These are phyloP conservation scores for Colletotrichum gigasporum DNA, from an alignment of 2,329 filamentous ascomycete species.

Conservation along the genomic window DNA sequence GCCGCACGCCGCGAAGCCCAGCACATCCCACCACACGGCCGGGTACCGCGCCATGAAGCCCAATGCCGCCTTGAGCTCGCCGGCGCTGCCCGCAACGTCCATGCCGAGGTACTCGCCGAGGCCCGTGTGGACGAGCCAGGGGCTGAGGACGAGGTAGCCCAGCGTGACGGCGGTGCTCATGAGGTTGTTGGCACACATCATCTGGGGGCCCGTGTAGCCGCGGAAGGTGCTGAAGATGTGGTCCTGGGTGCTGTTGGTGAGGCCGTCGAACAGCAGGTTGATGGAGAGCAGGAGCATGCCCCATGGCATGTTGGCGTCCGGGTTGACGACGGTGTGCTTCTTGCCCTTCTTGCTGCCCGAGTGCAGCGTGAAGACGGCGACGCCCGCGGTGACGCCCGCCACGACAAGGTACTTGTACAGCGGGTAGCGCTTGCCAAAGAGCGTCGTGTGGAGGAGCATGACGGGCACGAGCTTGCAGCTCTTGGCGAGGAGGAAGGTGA, in stretches of 20 bases:
- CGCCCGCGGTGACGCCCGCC: constrained; percentile 87
- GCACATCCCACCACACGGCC: constrained; percentile 83
- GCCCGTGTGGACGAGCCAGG: constrained; percentile 77
- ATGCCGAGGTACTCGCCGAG: constrained; percentile 73
- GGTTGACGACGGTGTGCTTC: constrained; percentile 50
- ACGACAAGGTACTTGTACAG: constrained; percentile 98
- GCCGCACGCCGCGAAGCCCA: constrained; percentile 90
- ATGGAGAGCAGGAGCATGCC: constrained; percentile 85
- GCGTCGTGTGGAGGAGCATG: constrained; percentile 93
- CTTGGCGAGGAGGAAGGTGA: constrained; percentile 97
- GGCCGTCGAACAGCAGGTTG: constrained; percentile 93
- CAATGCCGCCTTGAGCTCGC: constrained; percentile 82
- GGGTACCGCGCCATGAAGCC: constrained; percentile 85
- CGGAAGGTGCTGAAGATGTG: constrained; percentile 86
- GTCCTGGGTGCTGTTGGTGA: constrained; percentile 97
- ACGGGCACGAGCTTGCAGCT: constrained; percentile 99
- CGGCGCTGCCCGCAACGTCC: constrained; percentile 70
- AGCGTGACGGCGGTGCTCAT: constrained; percentile 83
- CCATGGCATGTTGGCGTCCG: constrained; percentile 73
- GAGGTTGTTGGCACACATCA: constrained; percentile 99
- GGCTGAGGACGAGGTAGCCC: constrained; percentile 79
- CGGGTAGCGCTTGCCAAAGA: constrained; percentile 90
- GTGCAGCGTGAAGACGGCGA: constrained; percentile 94
- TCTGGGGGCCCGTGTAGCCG: constrained; percentile 90
- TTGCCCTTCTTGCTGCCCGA: constrained; percentile 70